A percentile compares a stretch with the other conserved stretches of the same genome.
phyloP scores from a whole-genome alignment of 176 grass and related monocot genomes.

The Musa troglodytarum region DNA sequence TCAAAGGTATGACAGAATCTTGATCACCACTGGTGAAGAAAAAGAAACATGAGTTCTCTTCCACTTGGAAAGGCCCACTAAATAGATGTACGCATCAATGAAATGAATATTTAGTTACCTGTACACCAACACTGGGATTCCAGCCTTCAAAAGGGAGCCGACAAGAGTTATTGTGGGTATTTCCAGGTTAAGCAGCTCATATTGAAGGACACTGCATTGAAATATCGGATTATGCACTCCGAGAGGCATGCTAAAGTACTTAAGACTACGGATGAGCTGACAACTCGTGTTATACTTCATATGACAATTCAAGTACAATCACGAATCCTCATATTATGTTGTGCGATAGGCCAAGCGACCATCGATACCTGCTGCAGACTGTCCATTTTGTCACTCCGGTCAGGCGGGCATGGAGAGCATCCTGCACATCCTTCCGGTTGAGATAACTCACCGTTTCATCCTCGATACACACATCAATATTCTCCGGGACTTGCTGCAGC shows the following conservation, averaged over 20 bases:
- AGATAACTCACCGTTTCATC: constrained; percentile 92
- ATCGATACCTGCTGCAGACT: constrained; percentile 78
- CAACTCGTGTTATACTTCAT: too few species aligned
- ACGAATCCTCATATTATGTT: background rate
- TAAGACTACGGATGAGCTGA: too few species aligned
- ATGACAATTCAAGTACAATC: too few species aligned
- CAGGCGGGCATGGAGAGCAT: constrained; percentile 60
- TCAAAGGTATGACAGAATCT: constrained; percentile 92
- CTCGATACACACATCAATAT: constrained; percentile 88
- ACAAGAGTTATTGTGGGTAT: constrained; percentile 73
- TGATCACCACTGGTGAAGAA: constrained; percentile 60
- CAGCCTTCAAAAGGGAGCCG: constrained; percentile 56
- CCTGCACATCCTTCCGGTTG: constrained; percentile 78
- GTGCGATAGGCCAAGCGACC: background rate
- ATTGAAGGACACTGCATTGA: constrained; percentile 67
- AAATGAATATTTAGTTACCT: constrained; percentile 34
- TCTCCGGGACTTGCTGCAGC: constrained; percentile 43
- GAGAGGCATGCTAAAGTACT: background rate
- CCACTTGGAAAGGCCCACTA: background rate
- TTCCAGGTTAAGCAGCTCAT: constrained; percentile 84
- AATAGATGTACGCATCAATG: too few species aligned
- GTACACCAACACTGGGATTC: constrained; percentile 79
- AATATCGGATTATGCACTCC: background rate
- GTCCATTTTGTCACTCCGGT: constrained; percentile 65
- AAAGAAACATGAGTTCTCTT: background rate